Evolutionary conservation across 768 basidiomycete species (phyloP).

Genomic region (Crepidotus variabilis): DNA sequence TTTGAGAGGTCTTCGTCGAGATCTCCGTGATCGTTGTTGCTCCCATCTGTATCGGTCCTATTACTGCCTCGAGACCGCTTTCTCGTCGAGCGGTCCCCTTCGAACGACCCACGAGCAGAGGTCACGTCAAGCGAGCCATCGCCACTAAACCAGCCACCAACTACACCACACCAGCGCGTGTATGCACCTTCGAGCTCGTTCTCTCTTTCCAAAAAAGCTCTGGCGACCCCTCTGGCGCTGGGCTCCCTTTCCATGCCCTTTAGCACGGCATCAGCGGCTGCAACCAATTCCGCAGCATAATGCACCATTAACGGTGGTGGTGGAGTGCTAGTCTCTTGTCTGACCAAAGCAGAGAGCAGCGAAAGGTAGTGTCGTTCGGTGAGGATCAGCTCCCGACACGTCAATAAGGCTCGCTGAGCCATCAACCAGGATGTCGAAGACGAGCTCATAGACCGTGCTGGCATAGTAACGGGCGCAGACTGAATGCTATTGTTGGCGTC

Average conservation of each 20-base stretch:
- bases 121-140: background rate
- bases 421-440: slow-evolving; percentile 26
- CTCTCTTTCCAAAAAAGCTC: slow-evolving; percentile 52
- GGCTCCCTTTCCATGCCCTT: slow-evolving; percentile 50
- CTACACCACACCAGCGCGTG: slow-evolving; percentile 56
- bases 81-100: background rate
- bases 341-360: slow-evolving; percentile 25
- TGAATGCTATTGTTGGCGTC: background rate
- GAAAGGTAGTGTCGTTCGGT: slow-evolving; percentile 40
- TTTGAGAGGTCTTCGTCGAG: slow-evolving; percentile 4
- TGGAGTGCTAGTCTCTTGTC: slow-evolving; percentile 32
- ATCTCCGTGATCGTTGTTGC: slow-evolving; percentile 1
- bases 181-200: slow-evolving; percentile 53
- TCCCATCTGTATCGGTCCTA: background rate
- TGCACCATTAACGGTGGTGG: slow-evolving; percentile 51
- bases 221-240: slow-evolving; percentile 58
- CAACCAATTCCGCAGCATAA: slow-evolving; percentile 47
- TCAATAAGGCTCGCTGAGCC: slow-evolving; percentile 33
- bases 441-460: slow-evolving; percentile 1
- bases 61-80: slow-evolving; percentile 4
- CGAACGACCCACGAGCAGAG: background rate
- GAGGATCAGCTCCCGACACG: slow-evolving; percentile 38
- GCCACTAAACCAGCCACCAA: slow-evolving; percentile 41
- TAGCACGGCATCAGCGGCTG: slow-evolving; percentile 44
- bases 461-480: background rate